A percentile compares a stretch with the other conserved stretches of the same genome.
These are phyloP conservation scores for Entonaema liquescens DNA, from an alignment of 495 filamentous ascomycete species.

Conservation along the genomic window DNA sequence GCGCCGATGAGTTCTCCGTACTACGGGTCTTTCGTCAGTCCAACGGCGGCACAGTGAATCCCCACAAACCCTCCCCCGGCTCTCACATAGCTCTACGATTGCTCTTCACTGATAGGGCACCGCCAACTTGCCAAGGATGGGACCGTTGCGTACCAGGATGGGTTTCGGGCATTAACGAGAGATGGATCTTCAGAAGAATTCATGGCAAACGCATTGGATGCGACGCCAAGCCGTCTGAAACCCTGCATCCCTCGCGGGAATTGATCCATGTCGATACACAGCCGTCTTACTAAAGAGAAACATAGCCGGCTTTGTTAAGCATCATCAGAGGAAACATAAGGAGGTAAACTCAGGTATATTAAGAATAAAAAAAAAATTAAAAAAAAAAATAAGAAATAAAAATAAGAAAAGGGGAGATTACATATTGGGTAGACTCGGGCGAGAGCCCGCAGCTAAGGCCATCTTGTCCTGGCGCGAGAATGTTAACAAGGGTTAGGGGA, in stretches of 20 bases:
- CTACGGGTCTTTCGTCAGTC: slow-evolving; percentile 43
- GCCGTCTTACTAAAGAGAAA: slow-evolving; percentile 50
- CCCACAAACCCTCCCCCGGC: slow-evolving; percentile 49
- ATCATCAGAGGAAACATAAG: too few species aligned
- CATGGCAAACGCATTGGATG: slow-evolving; percentile 35
- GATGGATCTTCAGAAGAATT: slow-evolving; percentile 47
- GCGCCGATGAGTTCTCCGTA: slow-evolving; percentile 50
- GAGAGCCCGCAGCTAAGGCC: too few species aligned
- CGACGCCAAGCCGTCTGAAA: slow-evolving; percentile 38
- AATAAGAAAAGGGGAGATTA: too few species aligned
- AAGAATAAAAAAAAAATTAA: too few species aligned
- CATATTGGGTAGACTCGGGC: too few species aligned
- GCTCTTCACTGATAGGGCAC: slow-evolving; percentile 43
- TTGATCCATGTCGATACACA: slow-evolving; percentile 50
- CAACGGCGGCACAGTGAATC: slow-evolving; percentile 51
- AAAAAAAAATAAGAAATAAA: too few species aligned
- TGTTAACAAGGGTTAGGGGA: too few species aligned
- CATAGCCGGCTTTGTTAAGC: slow-evolving; percentile 22
- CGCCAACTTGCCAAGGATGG: slow-evolving; percentile 49
- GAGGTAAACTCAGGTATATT: too few species aligned
- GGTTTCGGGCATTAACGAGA: slow-evolving; percentile 36
- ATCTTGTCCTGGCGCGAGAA: too few species aligned
- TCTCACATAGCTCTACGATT: slow-evolving; percentile 46
- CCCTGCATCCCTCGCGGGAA: slow-evolving; percentile 45
- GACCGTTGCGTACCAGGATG: slow-evolving; percentile 46